Evolutionary conservation across 2,329 filamentous ascomycete genomes (phyloP).

Genomic region (Epichloe uncinata): DNA sequence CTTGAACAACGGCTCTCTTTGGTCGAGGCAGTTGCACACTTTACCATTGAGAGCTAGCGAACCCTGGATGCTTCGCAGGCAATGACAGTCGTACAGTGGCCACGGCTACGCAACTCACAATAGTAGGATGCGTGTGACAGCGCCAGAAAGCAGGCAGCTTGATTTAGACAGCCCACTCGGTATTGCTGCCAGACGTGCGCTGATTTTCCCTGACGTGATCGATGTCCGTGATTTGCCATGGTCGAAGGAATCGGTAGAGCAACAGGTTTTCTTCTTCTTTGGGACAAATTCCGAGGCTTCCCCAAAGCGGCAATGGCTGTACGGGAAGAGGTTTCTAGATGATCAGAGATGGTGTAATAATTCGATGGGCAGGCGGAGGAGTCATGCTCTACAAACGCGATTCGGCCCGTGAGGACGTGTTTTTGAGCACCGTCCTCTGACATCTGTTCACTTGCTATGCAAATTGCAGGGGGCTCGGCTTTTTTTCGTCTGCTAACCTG

Average conservation of each 20-base stretch:
- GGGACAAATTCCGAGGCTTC: background rate
- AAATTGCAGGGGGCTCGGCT: background rate
- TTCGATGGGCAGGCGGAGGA: background rate
- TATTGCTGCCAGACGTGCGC: background rate
- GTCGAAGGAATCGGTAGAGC: background rate
- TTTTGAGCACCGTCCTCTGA: background rate
- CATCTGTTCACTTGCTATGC: background rate
- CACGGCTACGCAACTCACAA: background rate
- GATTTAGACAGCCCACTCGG: too few relatives aligned
- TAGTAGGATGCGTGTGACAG: background rate
- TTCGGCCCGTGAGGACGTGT: background rate
- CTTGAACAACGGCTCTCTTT: background rate
- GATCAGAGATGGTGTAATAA: background rate
- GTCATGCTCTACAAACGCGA: background rate
- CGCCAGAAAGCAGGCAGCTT: background rate
- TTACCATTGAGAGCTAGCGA: background rate
- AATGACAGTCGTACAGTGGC: background rate
- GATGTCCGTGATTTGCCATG: background rate
- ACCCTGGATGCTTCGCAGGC: slow-evolving; percentile 1
- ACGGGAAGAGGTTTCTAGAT: background rate
- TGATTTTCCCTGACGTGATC: background rate
- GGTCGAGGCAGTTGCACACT: background rate
- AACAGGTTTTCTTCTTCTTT: background rate
- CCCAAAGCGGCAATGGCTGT: background rate
- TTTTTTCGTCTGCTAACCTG: background rate